Evolutionary conservation across 1,139 yeast genomes (phyloP), one percentile per base, ranked within the genome.

Genomic region (Kodamaea anthophila): DNA sequence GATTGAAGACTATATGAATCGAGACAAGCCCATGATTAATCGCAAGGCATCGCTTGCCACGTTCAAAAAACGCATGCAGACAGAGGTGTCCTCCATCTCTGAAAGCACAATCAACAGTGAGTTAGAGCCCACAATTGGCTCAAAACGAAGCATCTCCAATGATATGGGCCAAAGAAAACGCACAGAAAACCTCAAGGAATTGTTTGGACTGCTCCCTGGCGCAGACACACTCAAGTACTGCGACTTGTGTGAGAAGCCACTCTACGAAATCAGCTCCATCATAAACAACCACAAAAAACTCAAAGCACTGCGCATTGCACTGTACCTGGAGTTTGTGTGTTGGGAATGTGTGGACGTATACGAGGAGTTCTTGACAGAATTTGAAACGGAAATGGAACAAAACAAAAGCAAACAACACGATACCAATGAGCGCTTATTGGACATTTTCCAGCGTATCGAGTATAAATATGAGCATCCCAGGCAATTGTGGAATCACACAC

Each of bases 231-330:
- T 77, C 32, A 74, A 72, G 40, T 64, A 72, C 44, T 79, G 87
- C 46, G 75, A 77, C 14, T 57, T 78, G 9, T 79, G 87, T 48
- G 83, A 77, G 26, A 72, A 67, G 34, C 83, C 85, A 5, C 49
- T 79, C 13, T 79, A 78, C 46, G 86, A 78, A 37, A 55, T 78
- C 26, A 73, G 81, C 35, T 64, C 78, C 4, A 47, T 71, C 22
- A 45, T 63, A 27, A 53, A 52, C 38, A 49, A 43, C 36, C 39
- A 48, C 30, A 37, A 46, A 25, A 42, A 41, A 34, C 31, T 32
- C 38, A 40, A 40, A 26, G 36, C 28, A 30, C 18, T 34, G 18
- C 27, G 23, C 14, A 12, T 10, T 37, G 36, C 42, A 28, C 33
- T 41, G 9, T 63, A 56, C 41, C 60, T 60, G 20, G 84, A 78